phyloP scores from a whole-genome alignment of 2,329 filamentous ascomycete genomes.

The Diaporthe sp. region DNA sequence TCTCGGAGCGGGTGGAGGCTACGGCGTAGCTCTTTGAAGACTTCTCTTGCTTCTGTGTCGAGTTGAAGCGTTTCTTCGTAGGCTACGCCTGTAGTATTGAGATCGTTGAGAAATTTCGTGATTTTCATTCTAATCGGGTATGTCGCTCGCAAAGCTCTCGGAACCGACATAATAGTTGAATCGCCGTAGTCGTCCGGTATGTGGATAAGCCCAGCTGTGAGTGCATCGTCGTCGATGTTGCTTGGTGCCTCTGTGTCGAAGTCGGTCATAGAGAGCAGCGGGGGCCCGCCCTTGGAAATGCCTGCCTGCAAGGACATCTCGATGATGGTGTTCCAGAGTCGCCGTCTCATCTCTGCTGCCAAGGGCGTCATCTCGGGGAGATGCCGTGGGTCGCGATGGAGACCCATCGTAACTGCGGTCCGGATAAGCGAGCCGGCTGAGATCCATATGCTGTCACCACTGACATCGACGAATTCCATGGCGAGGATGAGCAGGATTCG shows the following conservation, averaged over 20 bases:
- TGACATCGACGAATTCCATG: constrained; percentile 61
- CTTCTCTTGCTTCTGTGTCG: constrained; percentile 59
- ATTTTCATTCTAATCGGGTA: constrained; percentile 60
- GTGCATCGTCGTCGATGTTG: constrained; percentile 66
- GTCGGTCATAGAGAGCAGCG: constrained; percentile 60
- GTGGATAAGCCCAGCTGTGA: constrained; percentile 51
- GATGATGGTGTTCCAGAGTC: constrained; percentile 69
- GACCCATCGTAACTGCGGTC: constrained; percentile 68
- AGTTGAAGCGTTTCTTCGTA: constrained; percentile 64
- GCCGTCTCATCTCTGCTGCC: constrained; percentile 66
- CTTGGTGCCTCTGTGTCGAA: constrained; percentile 65
- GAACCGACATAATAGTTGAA: constrained; percentile 65
- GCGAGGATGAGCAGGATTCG: constrained; percentile 66
- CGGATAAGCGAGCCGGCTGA: constrained; percentile 65
- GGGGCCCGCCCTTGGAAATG: constrained; percentile 65
- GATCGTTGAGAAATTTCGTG: constrained; percentile 62
- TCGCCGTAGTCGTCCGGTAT: constrained; percentile 43
- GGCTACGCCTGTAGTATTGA: constrained; percentile 54
- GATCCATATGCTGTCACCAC: constrained; percentile 67
- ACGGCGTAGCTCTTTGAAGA: constrained; percentile 53
- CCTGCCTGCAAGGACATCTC: constrained; percentile 68
- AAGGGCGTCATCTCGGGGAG: constrained; percentile 63
- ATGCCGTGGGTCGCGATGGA: constrained; percentile 69
- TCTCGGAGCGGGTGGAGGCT: constrained; percentile 45
- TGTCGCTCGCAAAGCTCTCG: constrained; percentile 61